Evolutionary conservation across 805 yeast species (phyloP).

Genomic region (Debaryomyces maramus): DNA sequence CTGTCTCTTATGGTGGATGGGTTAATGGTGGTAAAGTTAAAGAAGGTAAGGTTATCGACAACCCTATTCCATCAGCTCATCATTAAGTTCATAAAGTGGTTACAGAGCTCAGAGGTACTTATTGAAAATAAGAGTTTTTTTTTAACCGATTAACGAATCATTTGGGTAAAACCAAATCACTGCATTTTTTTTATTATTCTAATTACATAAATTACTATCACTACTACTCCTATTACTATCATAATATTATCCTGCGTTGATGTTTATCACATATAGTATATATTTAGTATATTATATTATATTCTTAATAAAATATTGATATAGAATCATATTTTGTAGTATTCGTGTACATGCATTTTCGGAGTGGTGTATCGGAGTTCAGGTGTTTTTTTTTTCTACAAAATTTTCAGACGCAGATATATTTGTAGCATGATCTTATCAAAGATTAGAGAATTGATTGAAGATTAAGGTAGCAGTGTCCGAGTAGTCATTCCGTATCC

Average conservation of each 20-base stretch:
- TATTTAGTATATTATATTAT: background rate
- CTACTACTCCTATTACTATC: background rate
- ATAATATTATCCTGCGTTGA: background rate
- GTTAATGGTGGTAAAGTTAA: slow-evolving; percentile 54
- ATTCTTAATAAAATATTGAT: background rate
- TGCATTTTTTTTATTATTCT: slow-evolving; percentile 1
- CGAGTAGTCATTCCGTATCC: no score
- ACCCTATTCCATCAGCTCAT: slow-evolving; percentile 52
- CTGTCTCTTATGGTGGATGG: slow-evolving; percentile 78
- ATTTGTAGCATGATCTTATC: no score
- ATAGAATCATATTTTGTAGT: background rate
- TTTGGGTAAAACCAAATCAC: no score
- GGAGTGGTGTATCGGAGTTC: background rate
- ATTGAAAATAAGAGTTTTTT: no score
- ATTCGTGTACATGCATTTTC: background rate
- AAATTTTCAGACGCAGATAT: no score
- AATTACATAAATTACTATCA: background rate
- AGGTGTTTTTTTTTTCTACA: no score
- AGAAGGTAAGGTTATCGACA: slow-evolving; percentile 65
- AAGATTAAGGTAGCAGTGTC: no score
- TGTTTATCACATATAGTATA: background rate
- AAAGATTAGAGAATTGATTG: no score
- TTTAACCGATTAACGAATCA: no score
- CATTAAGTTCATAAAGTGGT: slow-evolving; percentile 22
- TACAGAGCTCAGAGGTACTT: no score